These are phyloP conservation scores for Phylloporus arenicola DNA, from an alignment of 768 basidiomycete species.

Conservation along the genomic window DNA sequence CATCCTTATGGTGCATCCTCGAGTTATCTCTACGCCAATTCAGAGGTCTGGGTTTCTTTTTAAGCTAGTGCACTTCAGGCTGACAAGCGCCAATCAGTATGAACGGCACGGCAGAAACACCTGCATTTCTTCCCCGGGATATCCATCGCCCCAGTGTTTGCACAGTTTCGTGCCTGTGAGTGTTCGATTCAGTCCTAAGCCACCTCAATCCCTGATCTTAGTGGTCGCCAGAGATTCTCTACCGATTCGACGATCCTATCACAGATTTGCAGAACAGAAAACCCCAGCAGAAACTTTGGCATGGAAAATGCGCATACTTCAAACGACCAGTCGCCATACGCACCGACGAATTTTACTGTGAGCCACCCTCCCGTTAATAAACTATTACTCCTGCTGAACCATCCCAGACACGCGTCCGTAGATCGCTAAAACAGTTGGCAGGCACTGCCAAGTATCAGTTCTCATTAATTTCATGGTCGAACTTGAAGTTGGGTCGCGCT, in stretches of 20 bases:
- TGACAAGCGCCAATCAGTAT: constrained; percentile 9
- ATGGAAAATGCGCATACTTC: background rate
- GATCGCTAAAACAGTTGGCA: constrained; percentile 9
- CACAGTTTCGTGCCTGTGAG: constrained; percentile 27
- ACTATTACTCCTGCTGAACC: background rate
- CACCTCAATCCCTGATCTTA: background rate
- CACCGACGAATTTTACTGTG: constrained; percentile 11
- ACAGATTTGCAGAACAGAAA: constrained; percentile 8
- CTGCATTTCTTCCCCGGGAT: background rate
- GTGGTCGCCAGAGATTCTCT: constrained; percentile 22
- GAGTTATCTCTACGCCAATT: constrained; percentile 21
- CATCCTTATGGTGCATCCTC: constrained; percentile 28
- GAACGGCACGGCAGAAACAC: background rate
- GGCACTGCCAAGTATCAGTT: constrained; percentile 13
- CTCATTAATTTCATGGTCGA: constrained; percentile 12
- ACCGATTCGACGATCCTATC: constrained; percentile 15
- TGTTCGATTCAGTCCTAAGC: background rate
- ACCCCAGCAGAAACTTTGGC: constrained; percentile 1
- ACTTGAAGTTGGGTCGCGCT: background rate
- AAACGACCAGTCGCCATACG: constrained; percentile 7
- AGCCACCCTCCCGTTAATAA: background rate
- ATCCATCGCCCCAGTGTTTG: constrained; percentile 15
- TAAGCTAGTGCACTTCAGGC: background rate
- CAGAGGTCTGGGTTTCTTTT: constrained; percentile 11
- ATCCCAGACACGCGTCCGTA: constrained; percentile 18